Evolutionary conservation across 1,284 basidiomycete species (phyloP).

Genomic region (Ganoderma leucocontextum): DNA sequence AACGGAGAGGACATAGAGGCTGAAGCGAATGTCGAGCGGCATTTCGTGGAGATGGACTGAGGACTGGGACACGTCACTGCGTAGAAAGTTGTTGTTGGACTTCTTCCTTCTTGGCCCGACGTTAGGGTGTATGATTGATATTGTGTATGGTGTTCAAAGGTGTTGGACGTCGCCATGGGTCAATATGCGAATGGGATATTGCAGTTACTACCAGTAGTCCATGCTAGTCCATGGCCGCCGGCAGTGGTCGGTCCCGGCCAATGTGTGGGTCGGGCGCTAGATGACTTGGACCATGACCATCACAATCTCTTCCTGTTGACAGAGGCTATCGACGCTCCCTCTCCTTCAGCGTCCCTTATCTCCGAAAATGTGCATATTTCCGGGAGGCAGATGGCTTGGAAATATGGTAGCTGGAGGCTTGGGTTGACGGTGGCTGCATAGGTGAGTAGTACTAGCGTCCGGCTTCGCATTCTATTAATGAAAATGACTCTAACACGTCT

Average conservation of each 20-base stretch:
- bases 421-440: background rate
- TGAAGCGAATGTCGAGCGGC: slow-evolving; percentile 33
- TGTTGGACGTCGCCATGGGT: background rate
- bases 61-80: background rate
- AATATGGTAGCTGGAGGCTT: background rate
- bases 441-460: background rate
- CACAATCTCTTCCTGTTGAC: background rate
- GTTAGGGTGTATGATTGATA: background rate
- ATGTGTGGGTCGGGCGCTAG: background rate
- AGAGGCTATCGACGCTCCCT: background rate
- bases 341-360: background rate
- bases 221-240: too few species aligned
- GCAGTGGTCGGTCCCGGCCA: too few species aligned
- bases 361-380: background rate
- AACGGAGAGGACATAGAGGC: slow-evolving; percentile 44
- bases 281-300: background rate
- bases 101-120: background rate
- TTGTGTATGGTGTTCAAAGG: background rate
- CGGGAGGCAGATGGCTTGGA: background rate
- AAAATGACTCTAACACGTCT: background rate
- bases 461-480: background rate
- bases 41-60: slow-evolving; percentile 5
- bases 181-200: background rate
- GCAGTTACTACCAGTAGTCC: too few species aligned
- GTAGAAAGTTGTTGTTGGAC: background rate